A percentile compares a stretch with the other conserved stretches of the same genome.
phyloP scores from a whole-genome alignment of 805 yeast species.

The Torulaspora delbrueckii region DNA sequence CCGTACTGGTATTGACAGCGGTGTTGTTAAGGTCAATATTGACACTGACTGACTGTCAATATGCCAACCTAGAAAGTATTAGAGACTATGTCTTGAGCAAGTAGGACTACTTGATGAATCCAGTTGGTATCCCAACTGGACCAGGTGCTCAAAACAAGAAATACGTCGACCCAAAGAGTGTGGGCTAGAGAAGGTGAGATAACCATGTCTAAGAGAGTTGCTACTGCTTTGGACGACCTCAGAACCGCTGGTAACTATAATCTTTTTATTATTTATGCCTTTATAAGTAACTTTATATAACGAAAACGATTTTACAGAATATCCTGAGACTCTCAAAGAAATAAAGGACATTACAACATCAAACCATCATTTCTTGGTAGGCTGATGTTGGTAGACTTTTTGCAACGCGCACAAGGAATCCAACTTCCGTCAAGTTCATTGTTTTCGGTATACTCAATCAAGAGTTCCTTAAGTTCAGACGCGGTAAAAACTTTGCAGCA shows the following conservation, averaged over 20 bases:
- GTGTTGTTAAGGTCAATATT: conserved; percentile 98
- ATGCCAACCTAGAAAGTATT: conserved; percentile 93
- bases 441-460: not conserved
- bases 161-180: conserved; percentile 99
- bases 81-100: conserved; percentile 94
- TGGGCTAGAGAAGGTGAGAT: conserved; percentile 99
- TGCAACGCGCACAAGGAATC: not conserved
- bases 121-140: conserved; percentile 99
- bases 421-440: not conserved
- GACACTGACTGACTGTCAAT: conserved; percentile 99
- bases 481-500: not conserved
- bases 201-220: conserved; percentile 86
- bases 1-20: conserved; percentile 82
- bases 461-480: not conserved
- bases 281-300: too few relatives aligned
- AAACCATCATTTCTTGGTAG: too few relatives aligned
- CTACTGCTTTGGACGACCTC: conserved; percentile 82
- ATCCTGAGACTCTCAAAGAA: too few relatives aligned
- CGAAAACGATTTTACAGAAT: too few relatives aligned
- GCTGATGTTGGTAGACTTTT: not conserved
- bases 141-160: conserved; percentile 99
- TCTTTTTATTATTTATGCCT: too few relatives aligned
- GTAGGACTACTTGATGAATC: conserved; percentile 86
- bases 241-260: conserved; percentile 64
- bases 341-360: too few relatives aligned